Base-by-base conservation (phyloP, 768 basidiomycete species). In the Panellus pusillus region DNA sequence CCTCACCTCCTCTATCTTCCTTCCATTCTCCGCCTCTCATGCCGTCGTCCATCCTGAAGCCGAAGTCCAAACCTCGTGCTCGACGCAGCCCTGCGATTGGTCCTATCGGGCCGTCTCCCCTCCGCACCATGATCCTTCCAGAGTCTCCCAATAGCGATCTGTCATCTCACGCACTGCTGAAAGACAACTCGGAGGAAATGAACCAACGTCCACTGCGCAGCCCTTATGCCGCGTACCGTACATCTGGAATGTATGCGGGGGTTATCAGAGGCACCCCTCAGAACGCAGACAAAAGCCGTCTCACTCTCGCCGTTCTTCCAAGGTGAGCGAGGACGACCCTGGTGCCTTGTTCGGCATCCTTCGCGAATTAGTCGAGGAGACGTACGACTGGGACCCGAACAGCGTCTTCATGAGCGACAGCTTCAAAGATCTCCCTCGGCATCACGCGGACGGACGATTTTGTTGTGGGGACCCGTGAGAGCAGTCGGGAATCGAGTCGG, bases 281-380 rank as follows among this genome's bases (percentile, higher is more conserved):
- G 18, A 50, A 38, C 15, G 4, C 29, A 39, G 28, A 19, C 24
- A 43, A 24, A 2, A 17, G 38, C 29, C 45, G 43, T 17, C 45
- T 46, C n/a, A 39, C 31, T 51, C 52, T 4, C 44, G 29, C 15
- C 29, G 44, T 39, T 19, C 31, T 31, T 54, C 44, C 9, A 41
- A 36, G 39, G 15, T 37, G 41, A 45, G 62, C 8, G 58, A 61
- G 9, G 57, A 69, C 42, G 66, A 68, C 24, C 50, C 70, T 6
- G 67, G 72, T 44, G 63, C 66, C 27, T 60, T 79, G 32, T 62
- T 77, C 28, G 71, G 66, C 9, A 69, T 82, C 13, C 75, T 82
- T 29, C 71, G 72, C 14, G 78, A 80, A 60, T 70, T 82, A 32
- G 75, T 76, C 1, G 73, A 77, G 41, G 79, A 79, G 58, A 76